Percentiles rank a stretch among this genome's conserved stretches.
These are phyloP conservation scores for Geotrichum cucujoidarum DNA, from an alignment of 1,139 yeast genomes.

Conservation along the genomic window DNA sequence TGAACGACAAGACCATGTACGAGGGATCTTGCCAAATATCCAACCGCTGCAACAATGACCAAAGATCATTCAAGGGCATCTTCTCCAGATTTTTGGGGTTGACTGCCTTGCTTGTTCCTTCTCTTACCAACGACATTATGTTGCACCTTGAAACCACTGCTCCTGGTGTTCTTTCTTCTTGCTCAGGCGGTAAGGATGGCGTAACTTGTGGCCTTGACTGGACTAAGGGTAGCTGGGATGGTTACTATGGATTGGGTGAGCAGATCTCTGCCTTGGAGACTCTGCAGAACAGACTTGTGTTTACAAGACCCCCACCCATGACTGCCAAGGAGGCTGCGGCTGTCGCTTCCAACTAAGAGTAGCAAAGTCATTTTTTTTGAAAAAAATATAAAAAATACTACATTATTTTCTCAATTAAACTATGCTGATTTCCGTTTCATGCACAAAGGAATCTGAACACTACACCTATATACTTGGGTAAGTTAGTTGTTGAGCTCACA, in stretches of 20 bases:
- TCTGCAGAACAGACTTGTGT: slow-evolving; percentile 50
- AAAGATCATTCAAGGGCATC: slow-evolving; percentile 82
- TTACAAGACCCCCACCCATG: slow-evolving; percentile 41
- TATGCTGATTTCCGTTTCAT: too few relatives aligned
- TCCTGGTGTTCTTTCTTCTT: slow-evolving; percentile 70
- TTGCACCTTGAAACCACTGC: slow-evolving; percentile 59
- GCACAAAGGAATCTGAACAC: too few relatives aligned
- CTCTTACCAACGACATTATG: slow-evolving; percentile 39
- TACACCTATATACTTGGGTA: too few relatives aligned
- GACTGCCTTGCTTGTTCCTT: slow-evolving; percentile 28
- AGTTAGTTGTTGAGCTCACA: too few relatives aligned
- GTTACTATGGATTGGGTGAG: slow-evolving; percentile 79
- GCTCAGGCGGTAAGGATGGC: slow-evolving; percentile 83
- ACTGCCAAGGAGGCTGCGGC: too few relatives aligned
- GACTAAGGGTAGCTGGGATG: slow-evolving; percentile 69
- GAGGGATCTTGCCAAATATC: slow-evolving; percentile 77
- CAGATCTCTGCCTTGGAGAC: slow-evolving; percentile 85
- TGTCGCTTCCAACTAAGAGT: too few relatives aligned
- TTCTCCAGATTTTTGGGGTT: slow-evolving; percentile 70
- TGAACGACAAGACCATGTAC: slow-evolving; percentile 56
- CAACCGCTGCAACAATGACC: slow-evolving; percentile 71
- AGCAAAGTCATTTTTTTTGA: too few relatives aligned
- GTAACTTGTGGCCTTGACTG: slow-evolving; percentile 88
- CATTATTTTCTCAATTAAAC: too few relatives aligned
- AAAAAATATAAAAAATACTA: too few relatives aligned